Percentiles rank a stretch among this genome's conserved stretches.
These are phyloP conservation scores for Multifurca ochricompacta DNA, from an alignment of 768 basidiomycete species.

Conservation along the genomic window DNA sequence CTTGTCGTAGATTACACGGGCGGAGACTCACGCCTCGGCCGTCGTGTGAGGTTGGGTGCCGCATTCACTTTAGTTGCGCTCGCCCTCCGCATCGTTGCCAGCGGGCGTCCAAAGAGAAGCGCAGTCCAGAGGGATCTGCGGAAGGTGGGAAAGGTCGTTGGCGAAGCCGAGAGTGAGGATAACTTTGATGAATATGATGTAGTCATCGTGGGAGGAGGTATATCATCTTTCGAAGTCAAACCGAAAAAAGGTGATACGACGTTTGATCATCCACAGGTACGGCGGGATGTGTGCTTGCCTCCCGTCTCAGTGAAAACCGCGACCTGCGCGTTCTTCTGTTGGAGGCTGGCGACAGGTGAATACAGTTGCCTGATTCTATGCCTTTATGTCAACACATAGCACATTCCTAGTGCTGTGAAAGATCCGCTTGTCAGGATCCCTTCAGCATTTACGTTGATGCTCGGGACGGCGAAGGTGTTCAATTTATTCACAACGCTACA, in stretches of 20 bases:
- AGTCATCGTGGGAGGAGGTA: conserved; percentile 33
- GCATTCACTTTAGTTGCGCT: background rate
- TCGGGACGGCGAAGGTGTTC: conserved; percentile 43
- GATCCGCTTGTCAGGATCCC: conserved; percentile 17
- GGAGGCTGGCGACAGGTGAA: conserved; percentile 55
- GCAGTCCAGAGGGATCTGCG: conserved; percentile 4
- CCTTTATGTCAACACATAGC: background rate
- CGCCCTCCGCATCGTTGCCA: background rate
- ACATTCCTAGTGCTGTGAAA: conserved; percentile 4
- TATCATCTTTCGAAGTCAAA: background rate
- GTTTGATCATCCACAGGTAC: conserved; percentile 35
- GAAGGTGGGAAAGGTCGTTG: conserved; percentile 4
- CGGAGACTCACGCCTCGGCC: conserved; percentile 1
- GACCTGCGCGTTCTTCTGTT: conserved; percentile 46
- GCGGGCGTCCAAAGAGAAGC: background rate
- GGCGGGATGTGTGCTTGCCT: conserved; percentile 53
- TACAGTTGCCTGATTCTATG: background rate
- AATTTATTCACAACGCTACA: conserved; percentile 52
- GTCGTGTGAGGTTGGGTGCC: conserved; percentile 3
- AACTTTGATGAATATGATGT: conserved; percentile 30
- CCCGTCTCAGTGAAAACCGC: conserved; percentile 50
- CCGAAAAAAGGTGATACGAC: background rate
- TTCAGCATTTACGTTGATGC: conserved; percentile 28
- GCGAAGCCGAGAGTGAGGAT: conserved; percentile 3
- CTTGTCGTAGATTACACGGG: background rate